Percentiles rank a stretch among this genome's conserved stretches.
These are phyloP conservation scores for Thraustochytrium striatum DNA, from an alignment of 352 stramenopile genomes.

Conservation along the genomic window DNA sequence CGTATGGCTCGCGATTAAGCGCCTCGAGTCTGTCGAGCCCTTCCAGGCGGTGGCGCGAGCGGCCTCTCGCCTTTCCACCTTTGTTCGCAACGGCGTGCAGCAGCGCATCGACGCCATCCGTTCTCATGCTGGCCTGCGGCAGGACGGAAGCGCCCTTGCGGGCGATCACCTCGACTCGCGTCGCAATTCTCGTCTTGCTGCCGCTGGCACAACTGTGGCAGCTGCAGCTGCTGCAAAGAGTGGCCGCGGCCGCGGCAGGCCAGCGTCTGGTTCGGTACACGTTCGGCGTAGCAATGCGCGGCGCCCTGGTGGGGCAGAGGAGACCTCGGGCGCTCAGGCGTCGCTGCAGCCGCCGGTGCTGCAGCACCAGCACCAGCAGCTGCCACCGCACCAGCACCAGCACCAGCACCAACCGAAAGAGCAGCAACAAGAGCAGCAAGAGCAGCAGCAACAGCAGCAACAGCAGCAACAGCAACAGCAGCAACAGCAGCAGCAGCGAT, in stretches of 20 bases:
- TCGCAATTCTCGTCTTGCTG: no score
- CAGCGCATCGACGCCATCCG: slow-evolving; percentile 37
- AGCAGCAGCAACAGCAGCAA: not conserved
- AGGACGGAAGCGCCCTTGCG: not conserved
- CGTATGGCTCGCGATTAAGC: slow-evolving; percentile 42
- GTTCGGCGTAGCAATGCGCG: no score
- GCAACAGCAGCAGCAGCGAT: not conserved
- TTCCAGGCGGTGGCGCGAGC: slow-evolving; percentile 10
- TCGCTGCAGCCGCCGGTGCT: no score
- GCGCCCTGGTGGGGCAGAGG: no score
- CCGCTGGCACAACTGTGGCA: no score
- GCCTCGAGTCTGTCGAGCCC: not conserved
- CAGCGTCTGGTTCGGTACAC: no score
- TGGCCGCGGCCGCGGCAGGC: no score
- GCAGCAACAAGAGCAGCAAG: not conserved
- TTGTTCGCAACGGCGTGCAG: slow-evolving; percentile 20
- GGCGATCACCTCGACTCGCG: no score
- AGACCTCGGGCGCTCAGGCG: no score
- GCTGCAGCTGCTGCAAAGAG: no score
- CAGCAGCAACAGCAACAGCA: not conserved
- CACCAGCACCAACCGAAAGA: not conserved
- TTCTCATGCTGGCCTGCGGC: slow-evolving; percentile 21
- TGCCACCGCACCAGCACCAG: not conserved
- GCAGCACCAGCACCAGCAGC: not conserved
- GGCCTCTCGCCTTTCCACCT: not conserved